These are phyloP conservation scores for Parathielavia hyrcaniae DNA, from an alignment of 495 filamentous ascomycete genomes.

Conservation along the genomic window DNA sequence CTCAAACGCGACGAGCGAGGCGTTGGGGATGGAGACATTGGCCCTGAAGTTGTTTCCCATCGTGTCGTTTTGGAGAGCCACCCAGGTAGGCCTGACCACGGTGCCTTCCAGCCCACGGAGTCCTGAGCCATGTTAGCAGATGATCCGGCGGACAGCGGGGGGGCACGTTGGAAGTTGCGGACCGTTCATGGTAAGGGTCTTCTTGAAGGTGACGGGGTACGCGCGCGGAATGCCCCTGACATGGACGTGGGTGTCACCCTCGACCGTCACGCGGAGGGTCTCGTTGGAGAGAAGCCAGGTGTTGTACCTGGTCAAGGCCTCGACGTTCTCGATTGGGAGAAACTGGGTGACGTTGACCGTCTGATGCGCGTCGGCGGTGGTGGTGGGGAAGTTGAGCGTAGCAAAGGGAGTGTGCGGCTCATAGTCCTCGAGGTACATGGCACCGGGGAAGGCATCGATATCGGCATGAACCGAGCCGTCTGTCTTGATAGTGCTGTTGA, in stretches of 20 bases:
- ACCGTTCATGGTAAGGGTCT: conserved; percentile 38
- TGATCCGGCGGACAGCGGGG: background rate
- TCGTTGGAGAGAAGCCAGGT: conserved; percentile 45
- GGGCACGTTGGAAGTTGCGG: background rate
- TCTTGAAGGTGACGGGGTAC: conserved; percentile 40
- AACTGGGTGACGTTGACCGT: conserved; percentile 55
- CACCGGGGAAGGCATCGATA: conserved; percentile 38
- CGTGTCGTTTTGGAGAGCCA: conserved; percentile 36
- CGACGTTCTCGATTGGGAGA: conserved; percentile 47
- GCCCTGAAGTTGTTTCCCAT: conserved; percentile 59
- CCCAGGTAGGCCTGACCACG: conserved; percentile 46
- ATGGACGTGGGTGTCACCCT: conserved; percentile 36
- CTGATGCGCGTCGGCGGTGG: conserved; percentile 47
- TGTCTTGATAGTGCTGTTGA: conserved; percentile 47
- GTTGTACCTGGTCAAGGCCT: conserved; percentile 56
- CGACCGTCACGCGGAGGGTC: conserved; percentile 35
- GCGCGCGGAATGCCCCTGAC: conserved; percentile 35
- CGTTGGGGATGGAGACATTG: conserved; percentile 62
- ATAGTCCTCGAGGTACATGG: conserved; percentile 51
- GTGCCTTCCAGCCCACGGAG: conserved; percentile 52
- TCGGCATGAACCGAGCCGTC: conserved; percentile 48
- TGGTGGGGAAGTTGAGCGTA: conserved; percentile 46
- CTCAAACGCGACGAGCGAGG: conserved; percentile 55
- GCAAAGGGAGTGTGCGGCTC: conserved; percentile 51
- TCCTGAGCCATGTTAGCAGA: conserved; percentile 25